Percentiles rank a stretch among this genome's conserved stretches.
Conservation (phyloP, 2,329 filamentous ascomycete species). For the Pyricularia grisea region DNA sequence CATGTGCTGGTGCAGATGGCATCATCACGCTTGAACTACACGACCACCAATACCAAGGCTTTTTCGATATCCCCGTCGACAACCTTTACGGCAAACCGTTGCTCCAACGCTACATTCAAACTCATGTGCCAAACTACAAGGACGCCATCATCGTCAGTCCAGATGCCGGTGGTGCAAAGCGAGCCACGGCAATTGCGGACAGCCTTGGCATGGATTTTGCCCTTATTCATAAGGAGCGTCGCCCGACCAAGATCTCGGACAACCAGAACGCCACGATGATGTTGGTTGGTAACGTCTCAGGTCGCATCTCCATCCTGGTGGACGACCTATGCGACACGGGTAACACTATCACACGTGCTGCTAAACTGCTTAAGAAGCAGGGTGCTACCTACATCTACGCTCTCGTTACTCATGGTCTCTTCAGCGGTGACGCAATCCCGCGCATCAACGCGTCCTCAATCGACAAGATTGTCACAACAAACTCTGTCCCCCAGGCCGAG, state of each 20-base stretch:
- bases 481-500: slow-evolving; percentile 83
- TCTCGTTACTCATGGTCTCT: slow-evolving; percentile 85
- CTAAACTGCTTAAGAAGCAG: slow-evolving; percentile 93
- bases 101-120: slow-evolving; percentile 62
- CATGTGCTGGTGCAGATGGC: slow-evolving; percentile 91
- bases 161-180: slow-evolving; percentile 92
- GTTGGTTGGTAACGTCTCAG: slow-evolving; percentile 66
- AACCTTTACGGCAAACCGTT: slow-evolving; percentile 85
- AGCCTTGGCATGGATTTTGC: slow-evolving; percentile 90
- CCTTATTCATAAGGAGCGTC: slow-evolving; percentile 78
- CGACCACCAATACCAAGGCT: slow-evolving; percentile 95
- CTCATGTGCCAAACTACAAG: slow-evolving; percentile 74
- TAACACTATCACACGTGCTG: slow-evolving; percentile 93
- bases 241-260: slow-evolving; percentile 65
- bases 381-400: slow-evolving; percentile 88
- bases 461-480: slow-evolving; percentile 91
- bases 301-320: slow-evolving; percentile 73
- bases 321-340: slow-evolving; percentile 94
- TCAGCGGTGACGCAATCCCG: slow-evolving; percentile 90
- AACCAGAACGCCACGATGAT: slow-evolving; percentile 77
- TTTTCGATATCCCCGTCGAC: slow-evolving; percentile 97
- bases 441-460: slow-evolving; percentile 88
- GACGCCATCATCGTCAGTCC: slow-evolving; percentile 90
- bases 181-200: slow-evolving; percentile 91
- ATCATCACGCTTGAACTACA: slow-evolving; percentile 94